phyloP scores from a whole-genome alignment of 2,329 filamentous ascomycete genomes.

The Botrytis sinoallii region DNA sequence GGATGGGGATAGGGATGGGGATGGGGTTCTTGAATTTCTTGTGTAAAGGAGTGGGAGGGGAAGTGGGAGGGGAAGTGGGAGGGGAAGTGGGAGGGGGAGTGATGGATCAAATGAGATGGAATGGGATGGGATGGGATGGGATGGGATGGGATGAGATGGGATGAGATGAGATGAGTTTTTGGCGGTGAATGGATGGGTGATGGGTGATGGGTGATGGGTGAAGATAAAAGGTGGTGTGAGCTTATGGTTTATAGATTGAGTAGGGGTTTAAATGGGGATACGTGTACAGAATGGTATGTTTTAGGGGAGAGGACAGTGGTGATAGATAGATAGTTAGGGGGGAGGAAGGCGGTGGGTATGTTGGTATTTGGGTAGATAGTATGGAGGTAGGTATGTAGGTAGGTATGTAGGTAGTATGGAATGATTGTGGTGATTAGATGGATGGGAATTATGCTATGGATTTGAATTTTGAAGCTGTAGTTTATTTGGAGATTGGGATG shows the following conservation, averaged over 20 bases:
- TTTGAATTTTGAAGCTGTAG: no score
- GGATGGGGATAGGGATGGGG: no score
- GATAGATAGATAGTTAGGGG: neutral
- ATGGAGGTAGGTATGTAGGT: no score
- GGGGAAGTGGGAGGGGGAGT: neutral
- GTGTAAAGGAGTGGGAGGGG: neutral
- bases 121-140: neutral
- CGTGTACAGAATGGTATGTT: neutral
- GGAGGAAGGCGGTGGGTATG: neutral
- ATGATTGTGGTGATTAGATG: neutral
- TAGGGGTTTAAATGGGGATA: neutral
- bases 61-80: no score
- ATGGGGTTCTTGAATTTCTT: neutral
- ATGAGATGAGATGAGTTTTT: neutral
- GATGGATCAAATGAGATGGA: neutral
- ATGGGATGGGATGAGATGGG: no score
- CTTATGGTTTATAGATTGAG: neutral
- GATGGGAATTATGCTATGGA: no score
- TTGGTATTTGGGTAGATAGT: neutral
- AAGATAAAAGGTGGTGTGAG: neutral
- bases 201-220: neutral
- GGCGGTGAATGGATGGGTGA: neutral
- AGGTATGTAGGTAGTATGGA: neutral
- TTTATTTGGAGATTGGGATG: no score
- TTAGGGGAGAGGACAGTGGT: neutral